Evolutionary conservation across 345 rosid genomes (phyloP), one percentile per base, ranked within the genome.

Genomic region (Firmiana major): DNA sequence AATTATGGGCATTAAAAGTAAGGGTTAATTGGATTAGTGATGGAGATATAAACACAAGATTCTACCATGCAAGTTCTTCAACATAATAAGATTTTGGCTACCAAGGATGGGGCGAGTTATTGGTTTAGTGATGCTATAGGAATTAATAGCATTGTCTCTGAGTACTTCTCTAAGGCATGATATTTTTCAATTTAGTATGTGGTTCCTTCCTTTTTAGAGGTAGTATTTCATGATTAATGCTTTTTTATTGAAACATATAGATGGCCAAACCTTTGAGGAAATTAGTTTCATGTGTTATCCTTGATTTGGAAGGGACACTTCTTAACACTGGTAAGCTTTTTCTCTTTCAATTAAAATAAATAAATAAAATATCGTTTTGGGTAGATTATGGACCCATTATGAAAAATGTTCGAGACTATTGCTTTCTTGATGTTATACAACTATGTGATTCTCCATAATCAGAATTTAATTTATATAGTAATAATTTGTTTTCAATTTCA

Each of bases 231-330:
- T 28, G 59, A 28, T 70, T 26, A 17, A 49, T 16, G 9, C 49
- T 26, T 70, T 59, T 17, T 16, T 11, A 17, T 69, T 64, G 51
- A 58, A 64, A 68, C 85, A 80, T n/a, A n/a, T 85, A 88, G 43
- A 81, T 82, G 71, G 79, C 84, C 72, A 85, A 81, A 36, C 80
- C 87, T 10, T 76, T 89, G 68, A 79, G 78, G 77, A 86, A 83
- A 15, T 68, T 91, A 1, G 80, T 84, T 28, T 87, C 91, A 22
- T 89, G 86, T 15, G 93, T 93, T 59, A 85, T 91, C 62, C 83
- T 93, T 60, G 98, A 90, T 84, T 84, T 93, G 81, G 96, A 93
- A 76, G 98, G 94, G 13, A 91, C 98, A 62, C 86, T 93, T 74
- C 80, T 90, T 65, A 82, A 88, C 58, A 88, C 93, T 69, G 93